A percentile compares a stretch with the other conserved stretches of the same genome.
Conservation (phyloP, 768 basidiomycete species). For the Amanita phalloides region DNA sequence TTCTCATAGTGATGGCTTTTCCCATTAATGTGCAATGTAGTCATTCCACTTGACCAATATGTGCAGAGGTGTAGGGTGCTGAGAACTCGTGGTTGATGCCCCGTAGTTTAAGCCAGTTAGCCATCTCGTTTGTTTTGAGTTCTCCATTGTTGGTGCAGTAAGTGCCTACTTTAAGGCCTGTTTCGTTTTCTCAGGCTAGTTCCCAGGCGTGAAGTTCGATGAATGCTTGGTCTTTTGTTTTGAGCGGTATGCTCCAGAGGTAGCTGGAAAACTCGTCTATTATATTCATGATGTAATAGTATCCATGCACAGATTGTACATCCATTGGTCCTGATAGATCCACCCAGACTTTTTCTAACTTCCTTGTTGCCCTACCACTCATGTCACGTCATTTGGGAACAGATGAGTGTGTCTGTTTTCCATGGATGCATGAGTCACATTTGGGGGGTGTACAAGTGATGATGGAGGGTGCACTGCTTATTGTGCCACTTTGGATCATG, state of each 20-base stretch:
- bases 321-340: not conserved
- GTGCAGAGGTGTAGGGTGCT: slow-evolving; percentile 21
- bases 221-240: slow-evolving; percentile 15
- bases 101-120: slow-evolving; percentile 8
- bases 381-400: no score
- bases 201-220: slow-evolving; percentile 18
- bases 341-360: no score
- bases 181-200: slow-evolving; percentile 11
- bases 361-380: no score
- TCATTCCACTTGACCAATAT: slow-evolving; percentile 25
- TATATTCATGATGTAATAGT: slow-evolving; percentile 21
- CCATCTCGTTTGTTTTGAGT: slow-evolving; percentile 12
- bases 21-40: slow-evolving; percentile 23
- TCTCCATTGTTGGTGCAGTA: slow-evolving; percentile 15
- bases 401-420: not conserved
- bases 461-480: slow-evolving; percentile 9
- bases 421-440: not conserved
- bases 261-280: no score
- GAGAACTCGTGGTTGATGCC: slow-evolving; percentile 13
- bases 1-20: slow-evolving; percentile 20
- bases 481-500: slow-evolving; percentile 8
- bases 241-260: slow-evolving; percentile 22
- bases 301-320: slow-evolving; percentile 15
- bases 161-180: slow-evolving; percentile 9
- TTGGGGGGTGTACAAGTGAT: not conserved